Conservation (phyloP, 352 stramenopile species). For the Globisporangium paroecandrum region DNA sequence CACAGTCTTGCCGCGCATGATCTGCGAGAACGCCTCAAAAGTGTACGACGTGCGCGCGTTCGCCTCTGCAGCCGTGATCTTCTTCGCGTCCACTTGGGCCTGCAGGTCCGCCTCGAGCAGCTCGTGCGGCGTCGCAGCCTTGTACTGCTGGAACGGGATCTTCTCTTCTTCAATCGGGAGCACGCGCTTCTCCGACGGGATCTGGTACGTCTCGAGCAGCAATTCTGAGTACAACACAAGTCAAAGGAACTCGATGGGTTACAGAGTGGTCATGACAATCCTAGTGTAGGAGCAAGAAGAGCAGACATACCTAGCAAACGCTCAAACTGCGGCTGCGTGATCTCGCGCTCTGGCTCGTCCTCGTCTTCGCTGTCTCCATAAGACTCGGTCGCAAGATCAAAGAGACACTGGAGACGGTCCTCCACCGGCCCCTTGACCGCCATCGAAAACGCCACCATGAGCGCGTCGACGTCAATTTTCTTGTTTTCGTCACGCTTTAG, state of each 20-base stretch:
- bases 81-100: slow-evolving; percentile 43
- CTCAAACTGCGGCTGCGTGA: slow-evolving; percentile 57
- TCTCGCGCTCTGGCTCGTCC: slow-evolving; percentile 38
- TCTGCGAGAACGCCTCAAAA: slow-evolving; percentile 71
- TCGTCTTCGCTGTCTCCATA: slow-evolving; percentile 19
- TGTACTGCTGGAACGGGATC: slow-evolving; percentile 79
- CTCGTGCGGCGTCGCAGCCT: slow-evolving; percentile 33
- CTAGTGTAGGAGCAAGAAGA: neutral
- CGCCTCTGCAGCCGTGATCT: slow-evolving; percentile 52
- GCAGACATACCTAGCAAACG: slow-evolving; percentile 36
- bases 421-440: slow-evolving; percentile 70
- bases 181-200: slow-evolving; percentile 84
- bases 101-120: slow-evolving; percentile 35
- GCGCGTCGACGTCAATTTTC: slow-evolving; percentile 63
- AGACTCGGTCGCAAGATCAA: slow-evolving; percentile 56
- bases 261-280: neutral
- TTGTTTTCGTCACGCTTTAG: slow-evolving; percentile 48
- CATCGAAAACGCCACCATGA: slow-evolving; percentile 83
- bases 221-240: slow-evolving; percentile 27
- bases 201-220: slow-evolving; percentile 75
- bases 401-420: slow-evolving; percentile 68
- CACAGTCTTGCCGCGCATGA: slow-evolving; percentile 78
- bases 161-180: slow-evolving; percentile 59
- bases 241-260: neutral
- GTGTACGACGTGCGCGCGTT: slow-evolving; percentile 53